A percentile compares a stretch with the other conserved stretches of the same genome.
These are phyloP conservation scores for Cladosporium sp. DNA, from an alignment of 2,329 filamentous ascomycete species.

Conservation along the genomic window DNA sequence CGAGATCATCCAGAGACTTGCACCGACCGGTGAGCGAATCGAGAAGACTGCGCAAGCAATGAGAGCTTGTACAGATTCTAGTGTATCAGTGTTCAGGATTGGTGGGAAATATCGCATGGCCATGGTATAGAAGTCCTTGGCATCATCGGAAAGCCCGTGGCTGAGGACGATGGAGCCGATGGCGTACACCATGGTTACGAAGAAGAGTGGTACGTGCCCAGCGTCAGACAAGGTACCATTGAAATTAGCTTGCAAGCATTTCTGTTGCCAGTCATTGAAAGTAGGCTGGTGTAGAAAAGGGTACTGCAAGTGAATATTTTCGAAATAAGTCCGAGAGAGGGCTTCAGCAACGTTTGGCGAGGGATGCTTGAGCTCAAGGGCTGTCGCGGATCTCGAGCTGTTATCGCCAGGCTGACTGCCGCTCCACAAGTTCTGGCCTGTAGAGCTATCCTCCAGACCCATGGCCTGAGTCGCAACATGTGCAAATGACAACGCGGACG, in stretches of 20 bases:
- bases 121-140: conserved; percentile 18
- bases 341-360: background rate
- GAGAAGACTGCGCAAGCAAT: conserved; percentile 26
- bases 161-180: conserved; percentile 21
- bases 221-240: background rate
- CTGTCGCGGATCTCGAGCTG: background rate
- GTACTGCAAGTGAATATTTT: conserved; percentile 35
- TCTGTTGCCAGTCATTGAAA: conserved; percentile 28
- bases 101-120: conserved; percentile 15
- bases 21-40: conserved; percentile 23
- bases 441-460: conserved; percentile 11
- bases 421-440: background rate
- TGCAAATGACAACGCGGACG: conserved; percentile 31
- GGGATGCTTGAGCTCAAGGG: background rate
- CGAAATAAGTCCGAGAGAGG: conserved; percentile 32
- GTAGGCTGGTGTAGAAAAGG: conserved; percentile 34
- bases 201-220: conserved; percentile 13
- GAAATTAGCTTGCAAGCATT: conserved; percentile 16
- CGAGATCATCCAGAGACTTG: conserved; percentile 30
- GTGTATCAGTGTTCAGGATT: conserved; percentile 21
- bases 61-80: conserved; percentile 23
- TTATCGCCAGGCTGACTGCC: no score
- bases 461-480: conserved; percentile 25
- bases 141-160: conserved; percentile 10
- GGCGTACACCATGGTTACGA: conserved; percentile 19